phyloP scores from a whole-genome alignment of 2,329 filamentous ascomycete species.

The Cyclaneusma minus region DNA sequence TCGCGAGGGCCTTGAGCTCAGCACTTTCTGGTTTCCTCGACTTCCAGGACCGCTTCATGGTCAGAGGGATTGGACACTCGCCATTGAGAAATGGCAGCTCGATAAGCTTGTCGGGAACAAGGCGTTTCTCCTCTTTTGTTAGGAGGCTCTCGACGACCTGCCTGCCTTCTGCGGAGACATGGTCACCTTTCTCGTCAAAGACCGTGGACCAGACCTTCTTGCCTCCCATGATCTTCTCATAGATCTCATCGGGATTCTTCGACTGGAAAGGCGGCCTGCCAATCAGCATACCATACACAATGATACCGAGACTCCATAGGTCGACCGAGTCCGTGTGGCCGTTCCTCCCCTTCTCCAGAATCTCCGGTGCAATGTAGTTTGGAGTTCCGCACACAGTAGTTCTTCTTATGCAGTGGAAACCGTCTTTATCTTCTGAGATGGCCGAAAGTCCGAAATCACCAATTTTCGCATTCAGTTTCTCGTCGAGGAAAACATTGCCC shows the following conservation, averaged over 20 bases:
- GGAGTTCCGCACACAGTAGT: conserved; percentile 94
- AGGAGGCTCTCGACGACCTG: conserved; percentile 65
- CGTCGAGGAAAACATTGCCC: conserved; percentile 92
- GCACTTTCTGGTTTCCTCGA: too few species aligned
- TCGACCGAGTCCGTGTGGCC: conserved; percentile 97
- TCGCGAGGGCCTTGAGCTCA: too few species aligned
- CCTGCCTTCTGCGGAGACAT: conserved; percentile 63
- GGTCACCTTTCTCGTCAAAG: too few species aligned
- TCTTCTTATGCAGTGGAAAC: conserved; percentile 60
- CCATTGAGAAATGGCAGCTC: conserved; percentile 71
- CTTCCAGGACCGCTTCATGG: too few species aligned
- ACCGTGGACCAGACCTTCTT: too few species aligned
- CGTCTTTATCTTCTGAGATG: conserved; percentile 78
- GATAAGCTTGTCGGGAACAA: conserved; percentile 63
- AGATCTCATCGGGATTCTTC: conserved; percentile 73
- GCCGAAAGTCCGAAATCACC: conserved; percentile 94
- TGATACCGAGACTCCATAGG: conserved; percentile 95
- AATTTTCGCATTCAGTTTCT: conserved; percentile 93
- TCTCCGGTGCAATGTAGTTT: conserved; percentile 96
- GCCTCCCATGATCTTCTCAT: conserved; percentile 52
- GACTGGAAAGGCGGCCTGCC: conserved; percentile 96
- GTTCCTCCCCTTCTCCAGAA: conserved; percentile 82
- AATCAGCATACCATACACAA: conserved; percentile 82
- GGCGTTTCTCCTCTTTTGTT: conserved; percentile 58
- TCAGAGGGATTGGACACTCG: too few species aligned